Conservation (phyloP, 2,329 filamentous ascomycete species). For the Colletotrichum magnum region DNA sequence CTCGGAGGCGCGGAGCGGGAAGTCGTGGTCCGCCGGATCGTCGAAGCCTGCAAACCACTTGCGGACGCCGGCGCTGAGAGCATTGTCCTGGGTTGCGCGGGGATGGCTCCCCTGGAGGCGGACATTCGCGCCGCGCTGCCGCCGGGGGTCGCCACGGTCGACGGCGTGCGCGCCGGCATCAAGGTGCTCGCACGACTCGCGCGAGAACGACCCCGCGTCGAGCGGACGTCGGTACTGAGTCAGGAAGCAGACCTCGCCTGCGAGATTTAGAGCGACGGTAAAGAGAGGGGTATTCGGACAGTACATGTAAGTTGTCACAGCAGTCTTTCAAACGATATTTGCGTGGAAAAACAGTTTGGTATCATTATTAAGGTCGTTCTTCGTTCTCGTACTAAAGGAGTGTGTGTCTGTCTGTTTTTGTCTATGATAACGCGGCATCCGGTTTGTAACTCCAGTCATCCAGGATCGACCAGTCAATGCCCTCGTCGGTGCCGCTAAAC, state of each 20-base stretch:
- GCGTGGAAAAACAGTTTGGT: not conserved
- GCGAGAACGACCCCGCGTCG: not conserved
- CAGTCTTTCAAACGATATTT: not conserved
- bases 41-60: not conserved
- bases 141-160: not conserved
- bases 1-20: constrained; percentile 18
- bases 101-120: constrained; percentile 27
- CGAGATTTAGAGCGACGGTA: no score
- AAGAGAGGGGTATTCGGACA: not conserved
- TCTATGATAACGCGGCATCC: not conserved
- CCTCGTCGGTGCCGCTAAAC: constrained; percentile 27
- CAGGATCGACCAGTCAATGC: constrained; percentile 29
- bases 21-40: constrained; percentile 18
- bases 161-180: constrained; percentile 33
- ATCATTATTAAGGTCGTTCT: not conserved
- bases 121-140: constrained; percentile 10
- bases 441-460: not conserved
- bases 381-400: not conserved
- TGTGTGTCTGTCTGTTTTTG: not conserved
- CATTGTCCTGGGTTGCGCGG: constrained; percentile 34
- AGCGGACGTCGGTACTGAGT: not conserved
- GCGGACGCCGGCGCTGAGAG: constrained; percentile 15
- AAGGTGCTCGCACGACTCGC: not conserved
- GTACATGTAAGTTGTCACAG: not conserved
- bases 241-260: not conserved